Evolutionary conservation across 306 rosid genomes (phyloP), one percentile per base, ranked within the genome.

Genomic region (Acacia acuminata): DNA sequence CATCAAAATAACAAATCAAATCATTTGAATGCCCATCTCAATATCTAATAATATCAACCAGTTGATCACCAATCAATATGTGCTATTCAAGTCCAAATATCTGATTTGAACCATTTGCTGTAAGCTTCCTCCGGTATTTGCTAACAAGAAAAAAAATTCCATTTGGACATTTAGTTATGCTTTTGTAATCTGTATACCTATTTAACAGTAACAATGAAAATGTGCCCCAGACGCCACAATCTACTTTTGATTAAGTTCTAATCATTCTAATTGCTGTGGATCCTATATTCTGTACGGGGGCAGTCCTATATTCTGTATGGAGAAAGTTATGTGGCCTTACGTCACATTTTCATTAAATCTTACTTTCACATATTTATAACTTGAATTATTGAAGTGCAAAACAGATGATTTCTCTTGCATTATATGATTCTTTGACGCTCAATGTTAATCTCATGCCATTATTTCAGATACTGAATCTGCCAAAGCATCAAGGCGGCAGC

Each of bases 391-490:
- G 66, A 24, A 45, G 32, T 16, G 16, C 27, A 40, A 24, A 61
- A 48, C 66, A 47, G 36, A 36, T 77, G 10, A 34, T 73, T 66
- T 67, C 4, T 50, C 63, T 55, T 68, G 32, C 22, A 30, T 22
- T 45, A 27, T 58, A 71, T 77, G 48, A 71, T 67, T 75, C 30
- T 78, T 24, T 27, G 3, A 68, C 42, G 48, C 36, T 43, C 43
- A 81, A 69, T 43, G 44, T 55, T 56, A 12, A 38, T 50, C 74
- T 80, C 27, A 80, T 43, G 73, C 58, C 69, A 14, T 77, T 81
- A 64, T 79, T 79, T 70, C 87, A 95, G 99, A 95, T 90, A 92
- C 97, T 63, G 94, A 91, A 87, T 79, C 93, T 65, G 94, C 98
- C 45, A 90, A 78, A 92, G 93, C 94, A 83, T 93, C 96, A 0